Evolutionary conservation across 306 rosid genomes (phyloP).

Genomic region (Malus orientalis): DNA sequence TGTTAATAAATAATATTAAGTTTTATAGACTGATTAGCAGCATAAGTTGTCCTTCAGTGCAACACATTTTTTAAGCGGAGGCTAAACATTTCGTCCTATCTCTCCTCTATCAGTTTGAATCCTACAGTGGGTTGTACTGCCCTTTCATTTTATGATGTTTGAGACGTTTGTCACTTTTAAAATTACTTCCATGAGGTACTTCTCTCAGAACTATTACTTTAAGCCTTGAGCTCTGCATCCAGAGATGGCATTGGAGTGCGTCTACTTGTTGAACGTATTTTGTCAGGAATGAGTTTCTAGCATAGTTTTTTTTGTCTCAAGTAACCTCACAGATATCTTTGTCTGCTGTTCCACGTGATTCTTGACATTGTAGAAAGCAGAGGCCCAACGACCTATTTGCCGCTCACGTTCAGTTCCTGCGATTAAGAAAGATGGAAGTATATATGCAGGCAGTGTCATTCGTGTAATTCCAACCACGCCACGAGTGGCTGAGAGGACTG

Average conservation of each 20-base stretch:
- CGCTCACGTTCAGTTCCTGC: constrained; percentile 46
- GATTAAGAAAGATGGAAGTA: constrained; percentile 33
- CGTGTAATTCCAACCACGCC: constrained; percentile 41
- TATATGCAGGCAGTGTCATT: constrained; percentile 12
- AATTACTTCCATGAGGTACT: background rate
- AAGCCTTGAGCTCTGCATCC: background rate
- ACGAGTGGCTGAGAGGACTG: constrained; percentile 14
- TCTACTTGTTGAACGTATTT: background rate
- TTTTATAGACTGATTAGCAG: background rate
- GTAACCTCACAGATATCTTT: background rate
- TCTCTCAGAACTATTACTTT: background rate
- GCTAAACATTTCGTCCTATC: background rate
- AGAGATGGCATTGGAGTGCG: background rate
- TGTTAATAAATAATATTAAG: background rate
- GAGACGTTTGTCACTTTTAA: background rate
- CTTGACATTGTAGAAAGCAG: constrained; percentile 43
- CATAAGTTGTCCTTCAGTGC: background rate
- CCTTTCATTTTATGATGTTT: background rate
- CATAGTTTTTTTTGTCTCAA: background rate
- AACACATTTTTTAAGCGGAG: background rate
- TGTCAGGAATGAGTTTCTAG: background rate
- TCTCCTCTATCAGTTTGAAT: background rate
- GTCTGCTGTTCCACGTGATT: constrained; percentile 10
- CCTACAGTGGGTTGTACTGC: background rate
- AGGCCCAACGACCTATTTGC: constrained; percentile 21